Base-by-base conservation (phyloP, 495 filamentous ascomycete species). In the Mytilinidion resinicola region DNA sequence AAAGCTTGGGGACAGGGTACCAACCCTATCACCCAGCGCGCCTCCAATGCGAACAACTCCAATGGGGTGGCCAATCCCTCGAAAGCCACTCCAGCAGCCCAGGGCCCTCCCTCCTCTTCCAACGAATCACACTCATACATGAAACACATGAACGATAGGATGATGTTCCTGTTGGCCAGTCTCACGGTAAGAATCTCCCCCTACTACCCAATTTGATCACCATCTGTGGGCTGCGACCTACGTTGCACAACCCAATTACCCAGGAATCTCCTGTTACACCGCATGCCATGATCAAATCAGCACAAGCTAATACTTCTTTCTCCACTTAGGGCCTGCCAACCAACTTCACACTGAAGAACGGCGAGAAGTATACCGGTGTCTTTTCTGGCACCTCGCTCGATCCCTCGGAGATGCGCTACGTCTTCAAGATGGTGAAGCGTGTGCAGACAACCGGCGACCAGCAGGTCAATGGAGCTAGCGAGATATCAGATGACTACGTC, bases 391-490 rank as follows among this genome's bases (percentile, higher is more conserved):
- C 79, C 4, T 77, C 76, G 44, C 69, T 85, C 15, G 82, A 85
- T 48, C 58, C 78, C 15, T 78, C 75, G 51, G 79, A 86, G 53
- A 74, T 82, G 14, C 78, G 77, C 48, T 88, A 89, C 69, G 73
- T 82, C 55, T 79, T 96, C 57, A 95, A 88, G 77, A 92, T 91
- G 89, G 88, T 89, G 33, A 85, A 85, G 71, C 83, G 84, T 55
- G 78, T 80, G 59, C 80, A 79, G 61, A 62, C 73, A 15, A 74
- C 77, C 33, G 64, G 70, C 43, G 76, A 77, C 17, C 71, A 78
- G 59, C 77, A 77, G 34, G 65, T 76, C 35, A 88, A 88, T 61
- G 84, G 84, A 37, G 65, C 76, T 8, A 76, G 72, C 53, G 79
- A 82, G 15, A 60, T 56, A n/a, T 44, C 70, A 7, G 73, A 72